phyloP scores from a whole-genome alignment of 208 protist species.

The Naegleria gruberi region DNA sequence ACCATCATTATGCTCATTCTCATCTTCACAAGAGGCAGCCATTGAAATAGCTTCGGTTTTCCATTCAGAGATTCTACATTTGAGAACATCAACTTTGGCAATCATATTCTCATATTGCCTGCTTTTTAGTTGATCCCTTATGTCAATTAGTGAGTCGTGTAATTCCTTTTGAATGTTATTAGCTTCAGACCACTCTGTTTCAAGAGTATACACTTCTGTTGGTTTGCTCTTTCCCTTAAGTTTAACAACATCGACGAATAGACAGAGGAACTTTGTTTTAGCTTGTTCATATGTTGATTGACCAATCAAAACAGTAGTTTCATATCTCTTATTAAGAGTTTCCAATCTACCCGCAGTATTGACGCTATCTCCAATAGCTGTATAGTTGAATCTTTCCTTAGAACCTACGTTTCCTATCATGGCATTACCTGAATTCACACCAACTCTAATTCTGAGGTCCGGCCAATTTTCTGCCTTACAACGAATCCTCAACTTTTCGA shows the following conservation, averaged over 20 bases:
- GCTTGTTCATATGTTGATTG: background rate
- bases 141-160: background rate
- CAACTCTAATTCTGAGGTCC: background rate
- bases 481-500: background rate
- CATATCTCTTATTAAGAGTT: constrained; percentile 14
- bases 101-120: background rate
- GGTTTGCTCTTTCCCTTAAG: background rate
- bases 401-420: constrained; percentile 27
- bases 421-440: background rate
- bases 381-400: constrained; percentile 27
- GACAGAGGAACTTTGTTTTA: background rate
- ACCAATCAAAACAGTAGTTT: background rate
- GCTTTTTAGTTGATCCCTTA: background rate
- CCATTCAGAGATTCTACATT: background rate
- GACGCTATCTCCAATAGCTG: constrained; percentile 30
- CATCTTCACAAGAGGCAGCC: background rate
- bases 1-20: background rate
- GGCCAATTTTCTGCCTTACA: background rate
- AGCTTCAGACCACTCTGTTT: background rate
- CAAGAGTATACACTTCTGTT: background rate
- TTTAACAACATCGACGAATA: background rate
- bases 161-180: background rate
- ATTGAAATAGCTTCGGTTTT: background rate
- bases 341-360: constrained; percentile 15
- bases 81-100: background rate